Base-by-base conservation (phyloP, 192 early-diverging fungal species). In the Backusella parvicylindrica region DNA sequence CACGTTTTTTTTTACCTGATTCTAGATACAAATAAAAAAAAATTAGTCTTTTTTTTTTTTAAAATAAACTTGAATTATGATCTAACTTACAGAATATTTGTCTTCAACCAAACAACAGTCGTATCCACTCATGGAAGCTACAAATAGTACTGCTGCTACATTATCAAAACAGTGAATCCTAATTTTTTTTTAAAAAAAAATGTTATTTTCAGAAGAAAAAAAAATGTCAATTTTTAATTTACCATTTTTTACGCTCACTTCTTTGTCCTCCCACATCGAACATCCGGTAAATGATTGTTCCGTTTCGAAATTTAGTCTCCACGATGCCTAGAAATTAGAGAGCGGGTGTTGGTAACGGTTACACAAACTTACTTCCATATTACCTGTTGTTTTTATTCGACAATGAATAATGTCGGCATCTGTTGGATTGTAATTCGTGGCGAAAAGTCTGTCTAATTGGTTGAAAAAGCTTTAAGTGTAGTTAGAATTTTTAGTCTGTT, bases 191-290 rank as follows among this genome's bases (percentile, higher is more conserved):
- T n/a, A n/a, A n/a, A n/a, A 50, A 72, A 16, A 31, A 8, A 15
- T 32, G 15, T 60, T 60, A 26, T 28, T 28, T n/a, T 28, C 23
- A 15, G 11, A 60, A 28, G 23, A 21, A 33, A 23, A 53, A 15
- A 28, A 49, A 18, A 33, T 18, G 32, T 15, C 13, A 26, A 26
- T n/a, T 30, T 35, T n/a, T 37, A 63, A 5, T 18, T 78, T 78
- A 78, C 86, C 86, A 89, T 56, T 88, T 84, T 47, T 86, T 87
- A 18, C 86, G 77, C 31, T 88, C 87, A 56, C 77, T 81, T 68
- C 87, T 76, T 49, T 89, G 87, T 43, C 87, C 87, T 15, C 87
- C 87, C 0, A 89, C 87, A 74, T 89, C 87, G 70, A 89, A 84
- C 85, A 89, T 87, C 16, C 86, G 79, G 70, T 88, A 88, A 11